phyloP scores from a whole-genome alignment of 2,329 filamentous ascomycete species.

The Cladosporium sp. region DNA sequence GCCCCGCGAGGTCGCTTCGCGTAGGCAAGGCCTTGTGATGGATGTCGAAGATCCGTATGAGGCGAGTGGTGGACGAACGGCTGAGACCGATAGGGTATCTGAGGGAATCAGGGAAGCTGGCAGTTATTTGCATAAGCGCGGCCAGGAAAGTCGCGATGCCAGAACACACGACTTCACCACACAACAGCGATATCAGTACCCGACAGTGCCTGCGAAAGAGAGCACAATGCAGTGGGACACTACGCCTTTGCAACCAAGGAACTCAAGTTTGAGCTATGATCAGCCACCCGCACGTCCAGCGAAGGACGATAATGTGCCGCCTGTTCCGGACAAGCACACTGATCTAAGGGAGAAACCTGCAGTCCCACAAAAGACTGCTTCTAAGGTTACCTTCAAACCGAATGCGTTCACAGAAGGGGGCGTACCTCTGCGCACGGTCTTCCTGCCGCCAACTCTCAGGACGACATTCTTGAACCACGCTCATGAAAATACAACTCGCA shows the following conservation, averaged over 20 bases:
- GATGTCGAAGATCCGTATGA: conserved; percentile 12
- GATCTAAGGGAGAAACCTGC: background rate
- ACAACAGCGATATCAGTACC: conserved; percentile 37
- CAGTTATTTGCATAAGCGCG: conserved; percentile 19
- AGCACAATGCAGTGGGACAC: conserved; percentile 31
- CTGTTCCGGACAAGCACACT: conserved; percentile 3
- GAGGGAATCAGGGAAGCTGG: conserved; percentile 25
- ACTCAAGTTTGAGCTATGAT: background rate
- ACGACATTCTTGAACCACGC: conserved; percentile 70
- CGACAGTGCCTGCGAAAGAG: conserved; percentile 40
- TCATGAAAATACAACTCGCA: conserved; percentile 68
- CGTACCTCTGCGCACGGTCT: conserved; percentile 77
- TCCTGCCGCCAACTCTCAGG: conserved; percentile 74
- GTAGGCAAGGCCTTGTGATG: conserved; percentile 26
- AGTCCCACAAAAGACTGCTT: background rate
- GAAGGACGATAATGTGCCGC: conserved; percentile 22
- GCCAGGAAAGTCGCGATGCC: conserved; percentile 10
- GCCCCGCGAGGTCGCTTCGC: conserved; percentile 34
- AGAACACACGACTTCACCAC: background rate
- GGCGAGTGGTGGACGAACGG: background rate
- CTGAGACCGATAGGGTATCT: conserved; percentile 10
- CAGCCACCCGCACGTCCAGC: conserved; percentile 23
- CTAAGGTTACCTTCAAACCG: conserved; percentile 63
- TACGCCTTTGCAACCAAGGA: conserved; percentile 20
- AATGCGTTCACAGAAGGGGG: conserved; percentile 88